A percentile compares a stretch with the other conserved stretches of the same genome.
phyloP scores from a whole-genome alignment of 2,329 filamentous ascomycete species.

The Sclerotinia borealis region DNA sequence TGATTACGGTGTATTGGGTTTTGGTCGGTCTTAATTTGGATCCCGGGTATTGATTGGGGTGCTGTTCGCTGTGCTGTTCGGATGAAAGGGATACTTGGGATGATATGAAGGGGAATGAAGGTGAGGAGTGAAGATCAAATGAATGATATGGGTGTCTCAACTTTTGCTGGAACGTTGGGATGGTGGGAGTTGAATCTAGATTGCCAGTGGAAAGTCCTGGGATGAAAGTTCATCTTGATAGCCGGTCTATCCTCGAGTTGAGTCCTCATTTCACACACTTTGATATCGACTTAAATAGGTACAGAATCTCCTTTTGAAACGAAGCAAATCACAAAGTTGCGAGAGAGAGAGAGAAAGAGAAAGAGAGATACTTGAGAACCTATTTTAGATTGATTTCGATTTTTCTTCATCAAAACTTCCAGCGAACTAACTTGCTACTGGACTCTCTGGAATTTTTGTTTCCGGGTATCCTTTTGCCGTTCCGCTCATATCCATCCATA shows the following conservation, averaged over 20 bases:
- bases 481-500: background rate
- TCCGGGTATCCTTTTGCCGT: slow-evolving; percentile 5
- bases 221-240: background rate
- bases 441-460: background rate
- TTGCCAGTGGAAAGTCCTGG: background rate
- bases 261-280: background rate
- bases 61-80: background rate
- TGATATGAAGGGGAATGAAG: background rate
- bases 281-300: background rate
- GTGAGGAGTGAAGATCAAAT: background rate
- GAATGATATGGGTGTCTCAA: background rate
- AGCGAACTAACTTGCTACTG: background rate
- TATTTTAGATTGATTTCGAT: background rate
- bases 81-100: background rate
- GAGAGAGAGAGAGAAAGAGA: background rate
- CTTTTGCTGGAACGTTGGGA: background rate
- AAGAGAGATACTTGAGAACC: background rate
- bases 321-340: background rate
- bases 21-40: background rate
- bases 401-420: background rate
- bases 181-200: background rate
- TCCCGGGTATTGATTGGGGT: background rate
- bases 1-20: background rate
- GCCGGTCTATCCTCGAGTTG: background rate
- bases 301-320: background rate